Evolutionary conservation across 306 rosid species (phyloP).

Genomic region (Inga laurina): DNA sequence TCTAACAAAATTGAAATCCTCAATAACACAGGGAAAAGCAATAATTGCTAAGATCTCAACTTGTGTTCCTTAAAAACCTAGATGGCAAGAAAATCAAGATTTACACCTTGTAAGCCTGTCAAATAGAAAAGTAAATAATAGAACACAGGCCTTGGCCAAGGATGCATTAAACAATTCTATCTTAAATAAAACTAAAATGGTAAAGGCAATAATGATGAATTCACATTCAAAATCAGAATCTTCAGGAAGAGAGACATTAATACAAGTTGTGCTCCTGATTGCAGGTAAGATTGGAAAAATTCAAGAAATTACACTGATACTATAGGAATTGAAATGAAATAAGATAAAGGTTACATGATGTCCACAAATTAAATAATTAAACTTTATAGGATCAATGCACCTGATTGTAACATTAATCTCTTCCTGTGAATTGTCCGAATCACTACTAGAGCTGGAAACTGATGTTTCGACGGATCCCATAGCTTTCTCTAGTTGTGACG

Average conservation of each 20-base stretch:
- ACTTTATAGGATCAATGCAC: constrained; percentile 42
- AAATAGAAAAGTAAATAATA: constrained; percentile 5
- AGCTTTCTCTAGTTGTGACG: constrained; percentile 58
- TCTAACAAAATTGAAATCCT: constrained; percentile 6
- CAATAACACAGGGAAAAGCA: constrained; percentile 10
- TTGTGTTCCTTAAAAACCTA: neutral
- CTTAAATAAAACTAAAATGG: neutral
- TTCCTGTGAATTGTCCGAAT: constrained; percentile 73
- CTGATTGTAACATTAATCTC: constrained; percentile 53
- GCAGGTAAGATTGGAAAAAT: neutral
- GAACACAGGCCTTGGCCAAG: neutral
- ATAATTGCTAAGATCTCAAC: neutral
- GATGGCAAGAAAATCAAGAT: neutral
- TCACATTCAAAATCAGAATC: neutral
- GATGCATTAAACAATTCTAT: constrained; percentile 9
- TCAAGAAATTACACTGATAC: neutral
- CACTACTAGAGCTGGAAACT: constrained; percentile 72
- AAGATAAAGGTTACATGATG: constrained; percentile 1
- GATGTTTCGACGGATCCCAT: constrained; percentile 37
- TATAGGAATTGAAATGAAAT: neutral
- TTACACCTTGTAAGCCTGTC: neutral
- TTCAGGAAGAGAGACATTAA: constrained; percentile 4
- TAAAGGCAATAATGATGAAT: neutral
- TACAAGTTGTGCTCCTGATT: neutral
- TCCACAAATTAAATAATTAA: constrained; percentile 19